Evolutionary conservation across 495 filamentous ascomycete genomes (phyloP).

Genomic region (Annulohypoxylon bovei): DNA sequence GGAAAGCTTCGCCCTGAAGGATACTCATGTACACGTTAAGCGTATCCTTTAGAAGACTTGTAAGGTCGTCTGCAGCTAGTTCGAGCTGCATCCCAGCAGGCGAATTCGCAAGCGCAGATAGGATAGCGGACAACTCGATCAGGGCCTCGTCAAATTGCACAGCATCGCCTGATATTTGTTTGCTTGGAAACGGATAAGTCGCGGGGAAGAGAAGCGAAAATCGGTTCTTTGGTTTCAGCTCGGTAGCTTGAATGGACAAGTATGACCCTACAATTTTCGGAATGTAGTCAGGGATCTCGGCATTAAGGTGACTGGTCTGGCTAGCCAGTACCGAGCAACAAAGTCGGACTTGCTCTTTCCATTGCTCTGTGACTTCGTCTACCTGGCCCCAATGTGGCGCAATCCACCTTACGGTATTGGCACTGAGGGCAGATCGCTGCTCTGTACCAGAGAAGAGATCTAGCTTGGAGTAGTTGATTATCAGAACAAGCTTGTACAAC

Average conservation of each 20-base stretch:
- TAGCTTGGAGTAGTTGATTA: slow-evolving; percentile 85
- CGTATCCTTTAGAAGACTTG: slow-evolving; percentile 75
- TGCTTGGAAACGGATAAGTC: slow-evolving; percentile 87
- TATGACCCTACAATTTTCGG: slow-evolving; percentile 93
- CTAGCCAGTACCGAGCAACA: slow-evolving; percentile 90
- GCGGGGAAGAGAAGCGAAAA: slow-evolving; percentile 90
- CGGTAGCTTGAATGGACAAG: slow-evolving; percentile 72
- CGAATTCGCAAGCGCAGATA: slow-evolving; percentile 80
- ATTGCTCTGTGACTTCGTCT: slow-evolving; percentile 79
- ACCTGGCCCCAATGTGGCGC: slow-evolving; percentile 91
- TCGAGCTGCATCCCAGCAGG: slow-evolving; percentile 73
- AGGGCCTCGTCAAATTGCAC: slow-evolving; percentile 86
- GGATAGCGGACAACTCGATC: slow-evolving; percentile 86
- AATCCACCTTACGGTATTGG: slow-evolving; percentile 90
- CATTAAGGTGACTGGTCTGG: slow-evolving; percentile 79
- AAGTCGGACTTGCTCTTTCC: slow-evolving; percentile 90
- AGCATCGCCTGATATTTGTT: slow-evolving; percentile 64
- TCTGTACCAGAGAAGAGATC: slow-evolving; percentile 81
- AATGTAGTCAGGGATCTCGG: slow-evolving; percentile 85
- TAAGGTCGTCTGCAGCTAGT: slow-evolving; percentile 77
- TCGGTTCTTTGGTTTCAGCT: slow-evolving; percentile 70
- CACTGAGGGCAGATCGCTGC: slow-evolving; percentile 74
- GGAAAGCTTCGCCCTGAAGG: slow-evolving; percentile 88
- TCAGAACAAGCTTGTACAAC: slow-evolving; percentile 92
- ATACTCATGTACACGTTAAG: slow-evolving; percentile 90